Evolutionary conservation across 176 grass and related monocot genomes (phyloP).

Genomic region (Leersia perrieri): DNA sequence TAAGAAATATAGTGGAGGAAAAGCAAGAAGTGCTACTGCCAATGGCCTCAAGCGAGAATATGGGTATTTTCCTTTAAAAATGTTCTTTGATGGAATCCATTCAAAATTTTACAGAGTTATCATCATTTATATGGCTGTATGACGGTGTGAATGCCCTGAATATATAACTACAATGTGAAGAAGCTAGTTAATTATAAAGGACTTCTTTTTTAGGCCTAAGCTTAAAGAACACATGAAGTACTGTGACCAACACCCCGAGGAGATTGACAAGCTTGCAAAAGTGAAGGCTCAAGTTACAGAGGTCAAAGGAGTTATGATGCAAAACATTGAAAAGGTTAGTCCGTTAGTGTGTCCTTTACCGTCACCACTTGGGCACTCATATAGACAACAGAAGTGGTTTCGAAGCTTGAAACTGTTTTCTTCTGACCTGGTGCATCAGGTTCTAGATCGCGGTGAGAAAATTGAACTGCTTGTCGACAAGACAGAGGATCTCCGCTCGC

Average conservation of each 20-base stretch:
- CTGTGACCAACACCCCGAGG: slow-evolving; percentile 77
- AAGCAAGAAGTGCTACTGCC: slow-evolving; percentile 61
- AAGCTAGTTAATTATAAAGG: background rate
- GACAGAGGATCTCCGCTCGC: slow-evolving; percentile 83
- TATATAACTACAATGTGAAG: background rate
- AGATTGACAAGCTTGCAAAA: slow-evolving; percentile 81
- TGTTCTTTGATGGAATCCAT: background rate
- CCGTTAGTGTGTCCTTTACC: slow-evolving; percentile 26
- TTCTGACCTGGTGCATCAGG: slow-evolving; percentile 20
- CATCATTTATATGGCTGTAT: background rate
- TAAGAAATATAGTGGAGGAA: slow-evolving; percentile 80
- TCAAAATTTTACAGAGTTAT: background rate
- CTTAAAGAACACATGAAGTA: slow-evolving; percentile 90
- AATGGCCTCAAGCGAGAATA: slow-evolving; percentile 81
- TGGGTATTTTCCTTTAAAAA: slow-evolving; percentile 44
- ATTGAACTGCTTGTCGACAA: slow-evolving; percentile 86
- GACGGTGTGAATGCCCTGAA: background rate
- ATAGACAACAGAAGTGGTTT: background rate
- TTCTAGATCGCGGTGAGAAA: slow-evolving; percentile 86
- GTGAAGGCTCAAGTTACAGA: slow-evolving; percentile 93
- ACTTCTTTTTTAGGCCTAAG: slow-evolving; percentile 54
- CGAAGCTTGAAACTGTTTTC: background rate
- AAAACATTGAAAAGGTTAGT: slow-evolving; percentile 83
- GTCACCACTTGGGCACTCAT: background rate
- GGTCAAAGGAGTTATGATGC: slow-evolving; percentile 95